phyloP scores from a whole-genome alignment of 148 eudicot genomes.

The Simmondsia chinensis region DNA sequence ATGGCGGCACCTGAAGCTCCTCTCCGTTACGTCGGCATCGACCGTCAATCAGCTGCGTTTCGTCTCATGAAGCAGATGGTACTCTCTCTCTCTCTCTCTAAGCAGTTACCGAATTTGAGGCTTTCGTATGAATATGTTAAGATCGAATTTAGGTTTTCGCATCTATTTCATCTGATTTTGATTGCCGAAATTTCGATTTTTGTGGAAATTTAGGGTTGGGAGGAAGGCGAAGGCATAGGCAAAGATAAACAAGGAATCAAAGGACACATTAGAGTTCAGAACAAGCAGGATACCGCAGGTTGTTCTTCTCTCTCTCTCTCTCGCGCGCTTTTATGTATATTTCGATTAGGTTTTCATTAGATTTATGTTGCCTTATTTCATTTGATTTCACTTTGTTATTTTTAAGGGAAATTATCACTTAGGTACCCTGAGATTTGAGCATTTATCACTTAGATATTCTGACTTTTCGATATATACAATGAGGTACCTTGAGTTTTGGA shows the following conservation, averaged over 20 bases:
- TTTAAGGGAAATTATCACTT: too few relatives aligned
- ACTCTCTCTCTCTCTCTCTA: background rate
- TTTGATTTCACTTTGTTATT: too few relatives aligned
- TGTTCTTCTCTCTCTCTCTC: background rate
- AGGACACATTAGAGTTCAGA: slow-evolving; percentile 83
- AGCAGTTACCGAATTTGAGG: background rate
- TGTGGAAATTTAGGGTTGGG: slow-evolving; percentile 65
- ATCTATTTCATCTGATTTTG: background rate
- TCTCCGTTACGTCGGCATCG: slow-evolving; percentile 72
- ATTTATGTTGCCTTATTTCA: too few relatives aligned
- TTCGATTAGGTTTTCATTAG: background rate
- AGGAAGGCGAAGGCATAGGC: slow-evolving; percentile 99
- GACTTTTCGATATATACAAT: too few relatives aligned
- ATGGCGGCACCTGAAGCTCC: slow-evolving; percentile 93
- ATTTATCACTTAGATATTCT: too few relatives aligned
- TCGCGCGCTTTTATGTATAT: background rate
- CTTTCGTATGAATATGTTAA: background rate
- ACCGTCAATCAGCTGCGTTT: slow-evolving; percentile 70
- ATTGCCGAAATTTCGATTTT: background rate
- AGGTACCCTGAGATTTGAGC: too few relatives aligned
- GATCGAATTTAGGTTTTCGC: background rate
- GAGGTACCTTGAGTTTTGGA: too few relatives aligned
- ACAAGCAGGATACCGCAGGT: slow-evolving; percentile 82
- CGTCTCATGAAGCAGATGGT: slow-evolving; percentile 99
- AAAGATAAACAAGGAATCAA: slow-evolving; percentile 98